Conservation (phyloP, 2,329 filamentous ascomycete genomes). For the Epichloe sibirici region DNA sequence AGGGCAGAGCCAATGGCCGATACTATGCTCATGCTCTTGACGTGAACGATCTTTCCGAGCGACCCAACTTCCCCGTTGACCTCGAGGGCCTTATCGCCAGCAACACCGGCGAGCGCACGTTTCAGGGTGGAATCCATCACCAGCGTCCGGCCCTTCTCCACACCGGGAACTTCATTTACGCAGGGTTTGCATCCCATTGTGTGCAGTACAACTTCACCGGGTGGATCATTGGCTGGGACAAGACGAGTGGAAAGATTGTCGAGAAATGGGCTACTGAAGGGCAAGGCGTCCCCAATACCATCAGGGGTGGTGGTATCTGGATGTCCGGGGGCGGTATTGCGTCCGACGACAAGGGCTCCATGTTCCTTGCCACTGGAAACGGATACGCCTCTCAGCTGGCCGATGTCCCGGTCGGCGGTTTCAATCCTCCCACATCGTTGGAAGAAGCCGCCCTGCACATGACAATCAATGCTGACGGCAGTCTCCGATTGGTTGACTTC, state of each 20-base stretch:
- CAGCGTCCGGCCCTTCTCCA: constrained; percentile 37
- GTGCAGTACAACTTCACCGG: constrained; percentile 45
- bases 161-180: constrained; percentile 35
- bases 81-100: constrained; percentile 33
- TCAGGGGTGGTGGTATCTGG: constrained; percentile 32
- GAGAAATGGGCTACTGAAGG: constrained; percentile 30
- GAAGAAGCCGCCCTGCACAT: constrained; percentile 35
- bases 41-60: constrained; percentile 25
- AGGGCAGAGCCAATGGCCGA: constrained; percentile 22
- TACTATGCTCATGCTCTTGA: constrained; percentile 27
- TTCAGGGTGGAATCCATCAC: constrained; percentile 38
- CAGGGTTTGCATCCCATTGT: constrained; percentile 42
- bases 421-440: constrained; percentile 26
- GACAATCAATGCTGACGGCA: constrained; percentile 27
- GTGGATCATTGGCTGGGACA: constrained; percentile 36
- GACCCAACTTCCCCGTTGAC: constrained; percentile 32
- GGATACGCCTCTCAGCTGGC: constrained; percentile 28
- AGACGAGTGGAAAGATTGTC: constrained; percentile 24
- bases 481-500: constrained; percentile 35
- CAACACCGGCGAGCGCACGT: constrained; percentile 35
- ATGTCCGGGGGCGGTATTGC: constrained; percentile 28
- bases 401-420: constrained; percentile 26
- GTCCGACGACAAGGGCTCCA: constrained; percentile 26
- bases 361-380: constrained; percentile 28
- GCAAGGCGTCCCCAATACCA: constrained; percentile 23